These are phyloP conservation scores for Solanum tacnaense DNA, from an alignment of 257 asterid species.

Conservation along the genomic window DNA sequence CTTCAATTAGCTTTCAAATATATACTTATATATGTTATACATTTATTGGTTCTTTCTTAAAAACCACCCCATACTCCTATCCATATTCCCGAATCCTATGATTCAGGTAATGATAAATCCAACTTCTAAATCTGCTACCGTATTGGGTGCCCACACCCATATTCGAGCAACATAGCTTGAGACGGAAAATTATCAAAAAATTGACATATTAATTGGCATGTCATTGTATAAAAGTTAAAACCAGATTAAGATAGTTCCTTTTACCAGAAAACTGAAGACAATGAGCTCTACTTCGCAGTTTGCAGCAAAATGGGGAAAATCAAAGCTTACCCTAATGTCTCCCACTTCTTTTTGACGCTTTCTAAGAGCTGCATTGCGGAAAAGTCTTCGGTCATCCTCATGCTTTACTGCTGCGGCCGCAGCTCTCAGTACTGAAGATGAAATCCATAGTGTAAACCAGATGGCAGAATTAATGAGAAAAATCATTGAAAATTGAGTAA, in stretches of 20 bases:
- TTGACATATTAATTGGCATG: not conserved
- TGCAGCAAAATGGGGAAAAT: not conserved
- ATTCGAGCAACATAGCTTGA: not conserved
- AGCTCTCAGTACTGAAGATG: conserved; percentile 70
- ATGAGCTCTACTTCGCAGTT: not conserved
- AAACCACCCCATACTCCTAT: not conserved
- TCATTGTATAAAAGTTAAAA: not conserved
- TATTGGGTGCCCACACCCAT: not conserved
- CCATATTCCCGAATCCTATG: not conserved
- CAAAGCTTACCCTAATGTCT: too few relatives aligned
- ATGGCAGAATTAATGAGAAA: not conserved
- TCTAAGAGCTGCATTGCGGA: conserved; percentile 75
- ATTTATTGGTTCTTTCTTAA: not conserved
- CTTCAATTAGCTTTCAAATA: not conserved
- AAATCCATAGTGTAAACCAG: conserved; percentile 9
- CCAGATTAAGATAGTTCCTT: not conserved
- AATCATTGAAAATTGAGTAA: not conserved
- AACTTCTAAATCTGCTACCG: not conserved
- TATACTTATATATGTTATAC: too few relatives aligned
- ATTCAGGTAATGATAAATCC: not conserved
- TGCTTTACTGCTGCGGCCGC: conserved; percentile 91
- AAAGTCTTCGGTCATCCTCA: conserved; percentile 85
- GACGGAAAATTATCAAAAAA: too few relatives aligned
- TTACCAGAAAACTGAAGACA: not conserved
- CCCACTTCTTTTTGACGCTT: conserved; percentile 17